These are phyloP conservation scores for Hypoxylon cercidicola DNA, from an alignment of 495 filamentous ascomycete species.

Conservation along the genomic window DNA sequence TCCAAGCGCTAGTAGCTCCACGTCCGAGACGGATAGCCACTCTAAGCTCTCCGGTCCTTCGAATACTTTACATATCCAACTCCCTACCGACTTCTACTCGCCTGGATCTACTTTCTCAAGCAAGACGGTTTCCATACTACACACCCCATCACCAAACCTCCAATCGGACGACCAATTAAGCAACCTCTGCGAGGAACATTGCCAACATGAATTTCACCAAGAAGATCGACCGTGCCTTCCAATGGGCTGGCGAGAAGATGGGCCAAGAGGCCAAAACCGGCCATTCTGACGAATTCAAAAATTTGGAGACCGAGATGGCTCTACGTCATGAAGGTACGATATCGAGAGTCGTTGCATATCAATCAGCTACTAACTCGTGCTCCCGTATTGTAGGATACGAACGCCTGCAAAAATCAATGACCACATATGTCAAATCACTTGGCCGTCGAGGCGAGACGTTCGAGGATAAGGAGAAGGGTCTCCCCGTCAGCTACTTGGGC, in stretches of 20 bases:
- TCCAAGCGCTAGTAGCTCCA: conserved; percentile 29
- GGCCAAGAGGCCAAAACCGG: conserved; percentile 90
- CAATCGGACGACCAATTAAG: conserved; percentile 11
- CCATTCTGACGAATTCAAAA: conserved; percentile 92
- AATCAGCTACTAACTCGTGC: conserved; percentile 7
- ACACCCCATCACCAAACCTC: conserved; percentile 1
- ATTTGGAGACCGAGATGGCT: conserved; percentile 91
- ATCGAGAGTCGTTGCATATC: background rate
- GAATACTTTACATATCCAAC: conserved; percentile 5
- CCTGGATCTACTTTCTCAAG: conserved; percentile 12
- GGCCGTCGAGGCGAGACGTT: conserved; percentile 86
- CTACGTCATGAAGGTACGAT: conserved; percentile 86
- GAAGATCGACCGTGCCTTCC: conserved; percentile 95
- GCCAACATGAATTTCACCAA: conserved; percentile 88
- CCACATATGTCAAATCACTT: conserved; percentile 86
- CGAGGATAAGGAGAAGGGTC: conserved; percentile 81
- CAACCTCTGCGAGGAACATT: conserved; percentile 8
- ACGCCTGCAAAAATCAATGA: conserved; percentile 89
- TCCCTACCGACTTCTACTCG: conserved; percentile 1
- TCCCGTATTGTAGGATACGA: conserved; percentile 58
- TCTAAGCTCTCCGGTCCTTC: background rate
- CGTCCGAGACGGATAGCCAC: conserved; percentile 25
- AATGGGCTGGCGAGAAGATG: conserved; percentile 99
- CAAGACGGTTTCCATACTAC: conserved; percentile 28
- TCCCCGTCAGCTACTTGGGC: conserved; percentile 84